Base-by-base conservation (phyloP, 1,139 yeast genomes). In the Pichia cactophila region DNA sequence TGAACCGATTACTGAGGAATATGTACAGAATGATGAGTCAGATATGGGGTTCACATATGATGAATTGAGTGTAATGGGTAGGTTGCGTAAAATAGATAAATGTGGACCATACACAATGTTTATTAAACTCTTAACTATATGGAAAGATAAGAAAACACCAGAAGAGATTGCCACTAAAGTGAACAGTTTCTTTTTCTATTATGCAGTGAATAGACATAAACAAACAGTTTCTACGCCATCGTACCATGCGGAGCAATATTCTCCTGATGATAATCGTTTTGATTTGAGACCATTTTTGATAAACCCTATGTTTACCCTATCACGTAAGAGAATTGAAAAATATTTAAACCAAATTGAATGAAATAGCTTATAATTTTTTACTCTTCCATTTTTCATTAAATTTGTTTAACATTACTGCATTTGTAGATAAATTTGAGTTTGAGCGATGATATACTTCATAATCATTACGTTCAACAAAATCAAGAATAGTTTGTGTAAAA, bases 41-140 rank as follows among this genome's bases (percentile, higher is more conserved):
- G 99, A 92, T 64, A 92, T 92, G 98, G 99, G 99, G 1, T 85
- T 94, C 85, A 86, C 96, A 0, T 92, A 92, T 62, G 96, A 89
- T 56, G 98, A 92, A 64, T 75, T 92, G 51, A 84, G 96, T 33
- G 73, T 85, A 14, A 90, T 92, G 70, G 99, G 99, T n/a, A 77
- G 84, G 52, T 75, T 92, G 54, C 78, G 99, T 56, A 92, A 92
- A 67, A 84, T 92, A 46, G 89, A 87, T 47, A 89, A 90, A 67
- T 87, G 96, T 68, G 99, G 99, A 0, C 98, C 98, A 4, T 85
- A 85, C 62, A 86, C 95, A 8, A 87, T 88, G 95, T 92, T 92
- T 64, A 73, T 89, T 61, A 88, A 89, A 62, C 70, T 92, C 44
- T 78, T 88, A 59, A 97, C 92, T 62, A 86, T 85, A 62, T 92